Conservation (phyloP, 2,329 filamentous ascomycete genomes). For the Ophiostoma himal-ulmi region DNA sequence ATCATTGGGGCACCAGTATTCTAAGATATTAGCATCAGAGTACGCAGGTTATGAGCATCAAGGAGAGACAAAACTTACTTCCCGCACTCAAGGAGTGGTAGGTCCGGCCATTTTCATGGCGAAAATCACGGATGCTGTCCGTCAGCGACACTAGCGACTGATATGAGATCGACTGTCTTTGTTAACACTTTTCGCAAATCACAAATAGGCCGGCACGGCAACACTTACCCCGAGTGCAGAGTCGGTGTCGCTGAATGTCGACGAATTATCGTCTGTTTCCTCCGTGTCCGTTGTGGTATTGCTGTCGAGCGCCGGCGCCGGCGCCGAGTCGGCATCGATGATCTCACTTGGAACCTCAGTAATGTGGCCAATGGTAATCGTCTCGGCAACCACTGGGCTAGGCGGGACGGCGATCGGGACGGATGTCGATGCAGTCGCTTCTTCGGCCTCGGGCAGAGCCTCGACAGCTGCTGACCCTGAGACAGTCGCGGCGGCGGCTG, state of each 20-base stretch:
- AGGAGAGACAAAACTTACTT: slow-evolving; percentile 12
- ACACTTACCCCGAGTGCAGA: slow-evolving; percentile 20
- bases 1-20: slow-evolving; percentile 26
- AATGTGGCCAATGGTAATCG: not conserved
- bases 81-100: slow-evolving; percentile 24
- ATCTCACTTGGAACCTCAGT: not conserved
- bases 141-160: slow-evolving; percentile 20
- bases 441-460: not conserved
- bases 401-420: not conserved
- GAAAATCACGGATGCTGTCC: slow-evolving; percentile 24
- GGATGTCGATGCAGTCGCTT: not conserved
- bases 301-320: not conserved
- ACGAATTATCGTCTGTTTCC: not conserved
- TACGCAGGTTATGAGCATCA: too few species aligned
- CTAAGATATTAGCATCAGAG: not conserved
- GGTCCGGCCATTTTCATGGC: slow-evolving; percentile 23
- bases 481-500: slow-evolving; percentile 18
- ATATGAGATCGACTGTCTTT: slow-evolving; percentile 15
- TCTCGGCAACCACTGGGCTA: not conserved
- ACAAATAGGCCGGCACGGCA: not conserved
- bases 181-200: not conserved
- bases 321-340: slow-evolving; percentile 1
- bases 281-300: slow-evolving; percentile 3
- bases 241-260: slow-evolving; percentile 18
- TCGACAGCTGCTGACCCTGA: not conserved